These are phyloP conservation scores for Lactarius evosmus DNA, from an alignment of 768 basidiomycete species.

Conservation along the genomic window DNA sequence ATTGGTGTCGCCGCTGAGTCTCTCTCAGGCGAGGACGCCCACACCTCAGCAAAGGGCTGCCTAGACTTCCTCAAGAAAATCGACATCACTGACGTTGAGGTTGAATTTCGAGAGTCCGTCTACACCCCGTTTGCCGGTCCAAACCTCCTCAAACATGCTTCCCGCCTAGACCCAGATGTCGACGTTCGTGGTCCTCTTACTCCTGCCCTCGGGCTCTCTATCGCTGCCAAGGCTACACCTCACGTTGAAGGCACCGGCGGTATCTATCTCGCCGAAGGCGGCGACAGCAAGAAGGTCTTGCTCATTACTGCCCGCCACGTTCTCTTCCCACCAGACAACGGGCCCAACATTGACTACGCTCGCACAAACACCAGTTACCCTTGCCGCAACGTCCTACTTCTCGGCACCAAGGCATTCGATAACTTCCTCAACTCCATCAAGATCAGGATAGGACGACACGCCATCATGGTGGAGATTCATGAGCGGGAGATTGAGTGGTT, in stretches of 20 bases:
- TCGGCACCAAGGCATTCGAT: slow-evolving; percentile 32
- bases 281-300: slow-evolving; percentile 32
- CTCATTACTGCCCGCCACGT: slow-evolving; percentile 37
- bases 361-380: slow-evolving; percentile 29
- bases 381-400: slow-evolving; percentile 34
- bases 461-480: not conserved
- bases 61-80: not conserved
- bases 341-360: slow-evolving; percentile 32
- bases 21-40: slow-evolving; percentile 8
- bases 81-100: slow-evolving; percentile 1
- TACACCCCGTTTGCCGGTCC: slow-evolving; percentile 2
- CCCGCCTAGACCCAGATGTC: not conserved
- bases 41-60: not conserved
- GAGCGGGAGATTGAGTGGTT: not conserved
- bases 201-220: slow-evolving; percentile 4
- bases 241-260: slow-evolving; percentile 34
- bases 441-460: slow-evolving; percentile 22
- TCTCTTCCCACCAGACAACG: slow-evolving; percentile 31
- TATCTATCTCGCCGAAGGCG: slow-evolving; percentile 38
- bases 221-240: not conserved
- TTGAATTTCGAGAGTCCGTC: slow-evolving; percentile 10
- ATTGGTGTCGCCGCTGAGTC: not conserved
- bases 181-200: not conserved
- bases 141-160: not conserved
- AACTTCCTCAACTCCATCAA: slow-evolving; percentile 34